These are phyloP conservation scores for Talaromyces sp. DNA, from an alignment of 2,329 filamentous ascomycete genomes.

Conservation along the genomic window DNA sequence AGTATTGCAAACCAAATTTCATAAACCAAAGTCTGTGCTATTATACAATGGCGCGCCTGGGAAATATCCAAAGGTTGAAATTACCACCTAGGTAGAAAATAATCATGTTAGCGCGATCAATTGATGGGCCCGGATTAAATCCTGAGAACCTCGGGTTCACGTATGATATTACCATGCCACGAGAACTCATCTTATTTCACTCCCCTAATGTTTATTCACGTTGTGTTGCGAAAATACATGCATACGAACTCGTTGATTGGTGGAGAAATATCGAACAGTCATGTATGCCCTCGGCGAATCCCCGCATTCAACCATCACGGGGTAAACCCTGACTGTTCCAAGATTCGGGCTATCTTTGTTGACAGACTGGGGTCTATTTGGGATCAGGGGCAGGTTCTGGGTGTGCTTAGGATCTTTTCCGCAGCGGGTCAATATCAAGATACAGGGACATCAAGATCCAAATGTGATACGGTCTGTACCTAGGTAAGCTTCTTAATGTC, in stretches of 20 bases:
- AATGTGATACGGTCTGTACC: too few species aligned
- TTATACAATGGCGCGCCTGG: conserved; percentile 45
- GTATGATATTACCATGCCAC: background rate
- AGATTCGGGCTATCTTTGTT: too few species aligned
- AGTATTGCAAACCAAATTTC: conserved; percentile 29
- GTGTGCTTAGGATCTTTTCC: background rate
- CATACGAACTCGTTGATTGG: background rate
- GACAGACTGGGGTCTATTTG: background rate
- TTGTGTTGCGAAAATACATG: background rate
- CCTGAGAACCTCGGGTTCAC: conserved; percentile 40
- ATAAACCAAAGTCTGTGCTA: conserved; percentile 41
- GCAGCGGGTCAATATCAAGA: too few species aligned
- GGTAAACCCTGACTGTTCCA: background rate
- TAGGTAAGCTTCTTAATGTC: too few species aligned
- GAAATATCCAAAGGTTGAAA: conserved; percentile 43
- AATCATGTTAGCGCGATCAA: conserved; percentile 39
- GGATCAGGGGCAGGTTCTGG: background rate
- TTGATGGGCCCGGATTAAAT: conserved; percentile 44
- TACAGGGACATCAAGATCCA: too few species aligned
- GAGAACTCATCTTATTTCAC: background rate
- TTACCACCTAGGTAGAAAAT: conserved; percentile 44
- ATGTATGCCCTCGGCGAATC: background rate
- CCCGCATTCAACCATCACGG: background rate
- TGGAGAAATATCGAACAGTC: conserved; percentile 1
- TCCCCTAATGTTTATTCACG: background rate